A percentile compares a stretch with the other conserved stretches of the same genome.
phyloP scores from a whole-genome alignment of 2,329 filamentous ascomycete genomes.

The Mycogone perniciosa region DNA sequence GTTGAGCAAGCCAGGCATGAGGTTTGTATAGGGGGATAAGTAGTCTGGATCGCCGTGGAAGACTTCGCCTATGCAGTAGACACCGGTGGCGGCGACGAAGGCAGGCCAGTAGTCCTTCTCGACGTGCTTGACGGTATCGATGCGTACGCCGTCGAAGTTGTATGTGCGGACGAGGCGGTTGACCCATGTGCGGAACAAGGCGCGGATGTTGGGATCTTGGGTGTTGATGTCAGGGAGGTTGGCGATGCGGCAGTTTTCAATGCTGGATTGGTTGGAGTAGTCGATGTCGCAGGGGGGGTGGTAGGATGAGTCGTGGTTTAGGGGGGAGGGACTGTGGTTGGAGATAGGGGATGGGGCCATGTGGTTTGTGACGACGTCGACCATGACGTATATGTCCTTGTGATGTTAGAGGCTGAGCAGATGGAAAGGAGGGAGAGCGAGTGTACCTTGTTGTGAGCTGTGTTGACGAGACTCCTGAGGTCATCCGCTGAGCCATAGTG shows the following conservation, averaged over 20 bases:
- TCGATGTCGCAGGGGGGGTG: conserved; percentile 54
- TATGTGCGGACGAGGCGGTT: conserved; percentile 51
- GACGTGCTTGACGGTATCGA: conserved; percentile 58
- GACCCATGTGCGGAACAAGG: conserved; percentile 54
- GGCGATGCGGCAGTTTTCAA: conserved; percentile 48
- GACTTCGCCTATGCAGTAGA: conserved; percentile 57
- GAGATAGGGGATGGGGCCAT: conserved; percentile 48
- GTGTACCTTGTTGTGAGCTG: conserved; percentile 50
- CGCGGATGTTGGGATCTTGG: conserved; percentile 39
- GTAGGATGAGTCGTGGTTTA: conserved; percentile 51
- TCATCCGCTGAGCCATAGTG: conserved; percentile 55
- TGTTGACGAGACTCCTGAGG: conserved; percentile 48
- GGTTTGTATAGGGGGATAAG: conserved; percentile 45
- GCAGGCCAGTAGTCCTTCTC: conserved; percentile 51
- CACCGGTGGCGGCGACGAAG: conserved; percentile 48
- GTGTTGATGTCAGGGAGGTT: conserved; percentile 58
- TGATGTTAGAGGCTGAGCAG: neutral
- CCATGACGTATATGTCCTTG: conserved; percentile 47
- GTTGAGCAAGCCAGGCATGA: conserved; percentile 55
- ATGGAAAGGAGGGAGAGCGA: neutral
- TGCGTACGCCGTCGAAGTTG: conserved; percentile 54
- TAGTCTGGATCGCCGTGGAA: conserved; percentile 47
- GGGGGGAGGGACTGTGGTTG: conserved; percentile 34
- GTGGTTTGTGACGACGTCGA: conserved; percentile 56
- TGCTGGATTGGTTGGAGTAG: conserved; percentile 43